Base-by-base conservation (phyloP, 768 basidiomycete genomes). In the Solioccasus polychromus region DNA sequence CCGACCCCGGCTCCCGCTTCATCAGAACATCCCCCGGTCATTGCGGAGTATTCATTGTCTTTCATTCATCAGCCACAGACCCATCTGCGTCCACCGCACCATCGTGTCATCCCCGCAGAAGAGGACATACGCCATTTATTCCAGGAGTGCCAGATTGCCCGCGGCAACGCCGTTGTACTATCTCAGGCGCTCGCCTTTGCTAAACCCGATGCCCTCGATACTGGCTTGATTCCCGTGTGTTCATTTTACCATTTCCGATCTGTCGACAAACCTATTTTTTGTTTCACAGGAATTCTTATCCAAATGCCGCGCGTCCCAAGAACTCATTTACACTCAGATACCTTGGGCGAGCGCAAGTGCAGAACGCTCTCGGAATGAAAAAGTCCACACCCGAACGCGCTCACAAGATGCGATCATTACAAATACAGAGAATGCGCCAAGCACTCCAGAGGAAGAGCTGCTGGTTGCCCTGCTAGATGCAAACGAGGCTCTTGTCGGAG, bases 281-380 rank as follows among this genome's bases (percentile, higher is more conserved):
- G n/a, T n/a, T n/a, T n/a, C n/a, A 1, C 60, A 95, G 91, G 92
- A 94, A 68, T 93, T 92, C 58, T 79, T 88, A 55, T 57, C 64
- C 14, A 88, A 89, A 58, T 92, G 91, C 61, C 76, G 80, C 24
- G 74, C 78, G 3, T 92, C 89, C 3, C 90, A 92, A 64, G 92
- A 92, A 49, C 76, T 93, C 10, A 80, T 95, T 22, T 84, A 74
- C 52, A 82, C 85, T 10, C 92, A 94, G 66, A 92, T 96, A 55
- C 82, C 87, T 7, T 95, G 93, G 92, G 93, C 93, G 4, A 78
- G 82, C 17, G 83, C 90, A 1, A 78, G 83, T 14, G 92, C 92
- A 2, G 85, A 87, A 54, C 79, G 79, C 36, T 85, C 86, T 8
- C 74, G 87, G 26, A 54, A 59, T 11, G 64, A 52, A 51, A 60